Conservation (phyloP, 768 basidiomycete genomes). For the Clavaria fumosa region DNA sequence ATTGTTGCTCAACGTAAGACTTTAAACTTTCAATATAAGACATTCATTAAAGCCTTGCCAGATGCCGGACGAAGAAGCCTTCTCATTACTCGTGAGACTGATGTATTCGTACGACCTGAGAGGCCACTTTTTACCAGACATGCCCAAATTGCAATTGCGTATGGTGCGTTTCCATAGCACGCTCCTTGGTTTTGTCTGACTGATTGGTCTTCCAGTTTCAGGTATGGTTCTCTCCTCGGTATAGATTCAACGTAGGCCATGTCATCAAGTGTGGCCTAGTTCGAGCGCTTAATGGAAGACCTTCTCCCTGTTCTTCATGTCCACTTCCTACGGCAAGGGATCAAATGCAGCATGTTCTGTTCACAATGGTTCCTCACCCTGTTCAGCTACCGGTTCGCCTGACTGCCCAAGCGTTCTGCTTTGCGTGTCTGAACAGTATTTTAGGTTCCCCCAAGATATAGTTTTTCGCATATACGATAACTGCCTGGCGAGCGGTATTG, state of each 20-base stretch:
- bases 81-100: slow-evolving; percentile 82
- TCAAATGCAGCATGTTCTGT: slow-evolving; percentile 97
- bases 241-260: no score
- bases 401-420: background rate
- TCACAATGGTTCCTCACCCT: slow-evolving; percentile 98
- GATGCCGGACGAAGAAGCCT: slow-evolving; percentile 99
- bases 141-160: slow-evolving; percentile 92
- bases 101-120: slow-evolving; percentile 96
- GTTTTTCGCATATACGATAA: slow-evolving; percentile 97
- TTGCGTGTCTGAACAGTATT: slow-evolving; percentile 2
- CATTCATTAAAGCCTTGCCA: slow-evolving; percentile 19
- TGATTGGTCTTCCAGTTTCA: no score
- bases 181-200: background rate
- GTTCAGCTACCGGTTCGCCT: slow-evolving; percentile 77
- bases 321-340: slow-evolving; percentile 84
- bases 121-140: slow-evolving; percentile 96
- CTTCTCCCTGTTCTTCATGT: slow-evolving; percentile 82
- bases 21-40: background rate
- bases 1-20: slow-evolving; percentile 70
- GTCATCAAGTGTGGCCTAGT: slow-evolving; percentile 42
- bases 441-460: slow-evolving; percentile 82
- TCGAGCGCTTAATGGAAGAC: slow-evolving; percentile 90
- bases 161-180: slow-evolving; percentile 34
- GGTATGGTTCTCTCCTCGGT: slow-evolving; percentile 20
- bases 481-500: slow-evolving; percentile 90